These are phyloP conservation scores for Nannizziopsis barbatae DNA, from an alignment of 2,329 filamentous ascomycete species.

Conservation along the genomic window DNA sequence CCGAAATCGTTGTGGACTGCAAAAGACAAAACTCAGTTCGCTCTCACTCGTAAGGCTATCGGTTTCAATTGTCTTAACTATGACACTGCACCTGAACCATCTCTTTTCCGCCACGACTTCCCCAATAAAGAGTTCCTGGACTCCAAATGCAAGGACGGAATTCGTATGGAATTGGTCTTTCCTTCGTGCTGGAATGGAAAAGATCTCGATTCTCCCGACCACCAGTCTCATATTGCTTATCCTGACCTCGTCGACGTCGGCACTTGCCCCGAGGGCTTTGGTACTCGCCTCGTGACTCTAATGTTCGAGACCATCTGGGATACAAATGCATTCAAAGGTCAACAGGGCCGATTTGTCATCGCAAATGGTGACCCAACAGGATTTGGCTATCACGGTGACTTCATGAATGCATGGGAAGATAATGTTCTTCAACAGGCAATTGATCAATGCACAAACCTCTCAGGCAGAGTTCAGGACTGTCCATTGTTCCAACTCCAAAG, in stretches of 20 bases:
- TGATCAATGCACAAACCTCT: slow-evolving; percentile 59
- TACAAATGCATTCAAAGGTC: slow-evolving; percentile 53
- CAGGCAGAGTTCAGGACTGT: slow-evolving; percentile 63
- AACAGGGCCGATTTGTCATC: slow-evolving; percentile 59
- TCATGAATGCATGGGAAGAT: slow-evolving; percentile 65
- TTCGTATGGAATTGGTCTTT: slow-evolving; percentile 78
- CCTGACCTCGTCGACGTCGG: slow-evolving; percentile 66
- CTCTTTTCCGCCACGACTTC: slow-evolving; percentile 69
- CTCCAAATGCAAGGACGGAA: slow-evolving; percentile 65
- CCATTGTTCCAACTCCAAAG: slow-evolving; percentile 59
- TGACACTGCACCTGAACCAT: slow-evolving; percentile 50
- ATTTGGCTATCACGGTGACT: slow-evolving; percentile 66
- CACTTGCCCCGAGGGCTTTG: slow-evolving; percentile 58
- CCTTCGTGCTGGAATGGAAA: slow-evolving; percentile 80
- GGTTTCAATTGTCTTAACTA: slow-evolving; percentile 98
- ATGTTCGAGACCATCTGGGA: slow-evolving; percentile 81
- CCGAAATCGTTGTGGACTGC: slow-evolving; percentile 60
- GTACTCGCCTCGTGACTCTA: slow-evolving; percentile 58
- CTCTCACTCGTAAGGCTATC: slow-evolving; percentile 66
- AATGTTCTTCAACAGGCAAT: slow-evolving; percentile 61
- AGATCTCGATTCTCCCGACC: slow-evolving; percentile 43
- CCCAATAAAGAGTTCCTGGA: slow-evolving; percentile 73
- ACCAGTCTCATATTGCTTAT: slow-evolving; percentile 62
- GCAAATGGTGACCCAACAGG: slow-evolving; percentile 69
- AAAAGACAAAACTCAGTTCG: slow-evolving; percentile 55